A percentile compares a stretch with the other conserved stretches of the same genome.
phyloP scores from a whole-genome alignment of 768 basidiomycete genomes.

The Mycena vulgaris region DNA sequence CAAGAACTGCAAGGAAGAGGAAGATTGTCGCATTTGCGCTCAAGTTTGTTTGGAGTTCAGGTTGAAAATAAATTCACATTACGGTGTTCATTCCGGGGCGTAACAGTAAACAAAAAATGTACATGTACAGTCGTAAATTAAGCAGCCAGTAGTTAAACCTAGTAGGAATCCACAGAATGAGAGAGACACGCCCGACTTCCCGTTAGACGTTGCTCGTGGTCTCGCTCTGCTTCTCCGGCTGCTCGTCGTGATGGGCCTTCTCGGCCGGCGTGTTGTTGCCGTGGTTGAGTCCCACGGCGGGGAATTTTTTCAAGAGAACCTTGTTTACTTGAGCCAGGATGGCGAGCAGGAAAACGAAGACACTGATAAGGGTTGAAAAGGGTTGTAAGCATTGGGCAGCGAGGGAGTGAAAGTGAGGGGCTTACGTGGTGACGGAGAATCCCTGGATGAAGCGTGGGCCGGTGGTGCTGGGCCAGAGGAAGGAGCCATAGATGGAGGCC shows the following conservation, averaged over 20 bases:
- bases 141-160: background rate
- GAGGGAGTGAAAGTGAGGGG: background rate
- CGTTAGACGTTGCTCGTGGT: background rate
- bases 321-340: constrained; percentile 31
- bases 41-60: too few species aligned
- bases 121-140: constrained; percentile 7
- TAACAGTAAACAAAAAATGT: background rate
- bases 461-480: constrained; percentile 47
- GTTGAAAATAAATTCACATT: too few species aligned
- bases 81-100: background rate
- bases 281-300: background rate
- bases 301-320: constrained; percentile 20
- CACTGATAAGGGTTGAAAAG: background rate
- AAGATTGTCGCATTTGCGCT: too few species aligned
- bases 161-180: background rate
- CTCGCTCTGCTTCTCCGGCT: constrained; percentile 1
- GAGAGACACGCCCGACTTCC: background rate
- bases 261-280: background rate
- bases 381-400: constrained; percentile 18
- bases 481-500: constrained; percentile 45
- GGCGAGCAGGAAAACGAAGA: constrained; percentile 28
- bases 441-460: constrained; percentile 53
- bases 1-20: too few species aligned
- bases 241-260: background rate
- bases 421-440: constrained; percentile 45